These are phyloP conservation scores for Polychaeton citri DNA, from an alignment of 2,329 filamentous ascomycete species.

Conservation along the genomic window DNA sequence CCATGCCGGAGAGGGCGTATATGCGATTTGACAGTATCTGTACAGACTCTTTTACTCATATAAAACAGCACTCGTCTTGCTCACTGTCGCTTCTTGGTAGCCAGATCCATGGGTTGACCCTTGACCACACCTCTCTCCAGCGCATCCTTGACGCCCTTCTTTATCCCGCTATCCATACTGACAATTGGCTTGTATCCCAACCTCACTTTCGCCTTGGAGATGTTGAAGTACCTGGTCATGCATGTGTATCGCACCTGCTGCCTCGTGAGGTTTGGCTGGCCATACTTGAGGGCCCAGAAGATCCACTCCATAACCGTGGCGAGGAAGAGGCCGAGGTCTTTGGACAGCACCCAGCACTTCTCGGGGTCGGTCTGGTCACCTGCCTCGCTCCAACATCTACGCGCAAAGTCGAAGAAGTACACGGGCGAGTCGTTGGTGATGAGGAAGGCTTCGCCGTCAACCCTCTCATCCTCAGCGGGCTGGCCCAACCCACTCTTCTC, in stretches of 20 bases:
- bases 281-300: slow-evolving; percentile 29
- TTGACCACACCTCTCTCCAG: slow-evolving; percentile 20
- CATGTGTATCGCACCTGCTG: slow-evolving; percentile 49
- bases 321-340: slow-evolving; percentile 28
- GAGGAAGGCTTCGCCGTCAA: slow-evolving; percentile 39
- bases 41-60: no score
- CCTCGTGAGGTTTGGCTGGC: slow-evolving; percentile 33
- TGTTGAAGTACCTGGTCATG: slow-evolving; percentile 68
- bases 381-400: slow-evolving; percentile 32
- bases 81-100: slow-evolving; percentile 5
- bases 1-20: no score
- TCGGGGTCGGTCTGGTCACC: slow-evolving; percentile 25
- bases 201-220: slow-evolving; percentile 57
- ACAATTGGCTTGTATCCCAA: slow-evolving; percentile 59
- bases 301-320: slow-evolving; percentile 31
- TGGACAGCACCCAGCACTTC: slow-evolving; percentile 30
- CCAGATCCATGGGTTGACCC: slow-evolving; percentile 19
- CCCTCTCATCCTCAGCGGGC: slow-evolving; percentile 32
- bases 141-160: slow-evolving; percentile 31
- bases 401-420: slow-evolving; percentile 39
- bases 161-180: slow-evolving; percentile 49
- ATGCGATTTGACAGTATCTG: no score
- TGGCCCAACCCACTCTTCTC: slow-evolving; percentile 16
- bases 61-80: no score
- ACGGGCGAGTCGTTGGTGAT: slow-evolving; percentile 38